Percentiles rank a stretch among this genome's conserved stretches.
phyloP scores from a whole-genome alignment of 2,329 filamentous ascomycete species.

The Trichophyton mentagrophytes region DNA sequence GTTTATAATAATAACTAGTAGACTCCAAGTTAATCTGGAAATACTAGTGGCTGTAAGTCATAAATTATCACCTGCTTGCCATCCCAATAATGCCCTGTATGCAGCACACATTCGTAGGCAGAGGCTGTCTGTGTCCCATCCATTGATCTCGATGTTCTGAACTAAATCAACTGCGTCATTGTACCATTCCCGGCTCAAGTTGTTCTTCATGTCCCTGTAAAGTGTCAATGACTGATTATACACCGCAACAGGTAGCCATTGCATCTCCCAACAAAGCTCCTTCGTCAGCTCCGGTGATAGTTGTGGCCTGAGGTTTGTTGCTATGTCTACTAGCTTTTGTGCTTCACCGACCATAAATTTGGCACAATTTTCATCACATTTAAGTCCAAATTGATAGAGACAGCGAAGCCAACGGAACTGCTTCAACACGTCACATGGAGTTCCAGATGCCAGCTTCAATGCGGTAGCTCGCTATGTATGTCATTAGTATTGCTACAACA shows the following conservation, averaged over 20 bases:
- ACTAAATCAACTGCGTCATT: conserved; percentile 13
- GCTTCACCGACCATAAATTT: neutral
- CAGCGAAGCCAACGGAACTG: neutral
- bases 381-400: neutral
- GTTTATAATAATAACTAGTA: neutral
- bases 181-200: conserved; percentile 25
- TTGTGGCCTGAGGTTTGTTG: neutral
- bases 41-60: neutral
- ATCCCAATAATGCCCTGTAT: neutral
- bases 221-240: conserved; percentile 47
- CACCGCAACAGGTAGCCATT: conserved; percentile 41
- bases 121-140: conserved; percentile 17
- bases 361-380: neutral
- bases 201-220: conserved; percentile 19
- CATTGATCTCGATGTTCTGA: conserved; percentile 4
- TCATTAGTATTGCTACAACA: neutral
- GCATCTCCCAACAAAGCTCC: neutral
- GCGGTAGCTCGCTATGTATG: neutral
- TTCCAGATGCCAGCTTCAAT: neutral
- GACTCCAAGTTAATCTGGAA: neutral
- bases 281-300: neutral
- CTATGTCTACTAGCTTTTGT: neutral
- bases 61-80: neutral
- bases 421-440: neutral
- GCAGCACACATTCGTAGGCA: conserved; percentile 17